phyloP scores from a whole-genome alignment of 306 rosid genomes.

The Pterocarpus santalinus region DNA sequence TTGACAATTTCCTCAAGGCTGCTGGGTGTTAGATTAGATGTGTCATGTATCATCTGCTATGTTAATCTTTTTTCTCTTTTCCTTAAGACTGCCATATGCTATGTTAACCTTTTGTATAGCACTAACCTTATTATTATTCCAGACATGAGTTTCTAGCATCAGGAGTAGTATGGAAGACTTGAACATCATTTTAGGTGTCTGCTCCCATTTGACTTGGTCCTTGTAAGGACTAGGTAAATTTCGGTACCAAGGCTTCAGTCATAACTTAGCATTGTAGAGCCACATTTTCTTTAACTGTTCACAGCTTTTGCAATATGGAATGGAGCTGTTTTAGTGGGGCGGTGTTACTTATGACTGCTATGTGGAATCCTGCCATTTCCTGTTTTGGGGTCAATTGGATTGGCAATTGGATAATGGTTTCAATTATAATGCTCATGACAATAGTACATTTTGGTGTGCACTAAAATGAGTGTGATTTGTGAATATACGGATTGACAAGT shows the following conservation, averaged over 20 bases:
- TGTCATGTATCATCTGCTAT: slow-evolving; percentile 20
- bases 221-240: slow-evolving; percentile 20
- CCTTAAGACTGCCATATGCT: too few species aligned
- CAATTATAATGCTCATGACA: background rate
- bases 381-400: slow-evolving; percentile 45
- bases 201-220: background rate
- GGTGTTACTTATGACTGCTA: background rate
- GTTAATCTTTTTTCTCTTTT: background rate
- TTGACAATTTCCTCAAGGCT: slow-evolving; percentile 95
- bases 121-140: slow-evolving; percentile 35
- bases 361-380: background rate
- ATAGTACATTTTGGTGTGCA: slow-evolving; percentile 3
- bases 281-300: background rate
- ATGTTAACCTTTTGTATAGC: slow-evolving; percentile 28
- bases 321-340: slow-evolving; percentile 23
- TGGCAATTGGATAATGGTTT: background rate
- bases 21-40: slow-evolving; percentile 75
- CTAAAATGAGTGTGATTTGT: background rate
- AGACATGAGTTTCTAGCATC: slow-evolving; percentile 31
- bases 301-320: background rate
- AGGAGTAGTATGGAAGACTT: slow-evolving; percentile 31
- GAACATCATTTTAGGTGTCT: slow-evolving; percentile 12
- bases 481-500: background rate
- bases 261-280: slow-evolving; percentile 17
- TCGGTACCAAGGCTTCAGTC: slow-evolving; percentile 17